Evolutionary conservation across 75 land plant species (phyloP).

Genomic region (Pinus albicaulis): DNA sequence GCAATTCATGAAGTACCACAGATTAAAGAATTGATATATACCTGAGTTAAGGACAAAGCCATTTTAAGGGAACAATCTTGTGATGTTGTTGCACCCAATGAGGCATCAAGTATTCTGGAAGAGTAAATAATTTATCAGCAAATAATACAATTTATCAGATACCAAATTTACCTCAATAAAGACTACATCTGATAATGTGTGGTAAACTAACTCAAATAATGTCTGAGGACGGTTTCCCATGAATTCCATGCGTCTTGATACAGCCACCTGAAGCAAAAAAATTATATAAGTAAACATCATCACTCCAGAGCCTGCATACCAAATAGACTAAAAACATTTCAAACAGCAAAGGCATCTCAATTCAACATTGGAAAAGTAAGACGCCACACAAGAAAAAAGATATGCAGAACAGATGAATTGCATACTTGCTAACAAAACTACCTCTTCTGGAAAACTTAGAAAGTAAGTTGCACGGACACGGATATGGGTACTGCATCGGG

Average conservation of each 20-base stretch:
- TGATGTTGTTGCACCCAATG: conserved; percentile 73
- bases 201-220: conserved; percentile 68
- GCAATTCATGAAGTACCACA: background rate
- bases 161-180: background rate
- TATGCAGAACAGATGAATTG: background rate
- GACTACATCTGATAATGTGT: conserved; percentile 3
- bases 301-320: background rate
- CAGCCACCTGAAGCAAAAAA: conserved; percentile 52
- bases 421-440: background rate
- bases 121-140: background rate
- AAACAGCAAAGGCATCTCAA: background rate
- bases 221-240: conserved; percentile 66
- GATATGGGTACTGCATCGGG: too few species aligned
- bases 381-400: background rate
- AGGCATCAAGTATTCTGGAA: conserved; percentile 77
- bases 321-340: background rate
- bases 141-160: background rate
- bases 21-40: conserved; percentile 11
- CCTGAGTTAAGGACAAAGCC: conserved; percentile 81
- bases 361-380: background rate
- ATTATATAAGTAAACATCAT: background rate
- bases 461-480: too few species aligned
- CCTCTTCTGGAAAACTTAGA: background rate
- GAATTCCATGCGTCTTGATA: conserved; percentile 68
- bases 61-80: conserved; percentile 91